Evolutionary conservation across 495 filamentous ascomycete species (phyloP), one percentile per base, ranked within the genome.

Genomic region (Tetracladium marchalianum): DNA sequence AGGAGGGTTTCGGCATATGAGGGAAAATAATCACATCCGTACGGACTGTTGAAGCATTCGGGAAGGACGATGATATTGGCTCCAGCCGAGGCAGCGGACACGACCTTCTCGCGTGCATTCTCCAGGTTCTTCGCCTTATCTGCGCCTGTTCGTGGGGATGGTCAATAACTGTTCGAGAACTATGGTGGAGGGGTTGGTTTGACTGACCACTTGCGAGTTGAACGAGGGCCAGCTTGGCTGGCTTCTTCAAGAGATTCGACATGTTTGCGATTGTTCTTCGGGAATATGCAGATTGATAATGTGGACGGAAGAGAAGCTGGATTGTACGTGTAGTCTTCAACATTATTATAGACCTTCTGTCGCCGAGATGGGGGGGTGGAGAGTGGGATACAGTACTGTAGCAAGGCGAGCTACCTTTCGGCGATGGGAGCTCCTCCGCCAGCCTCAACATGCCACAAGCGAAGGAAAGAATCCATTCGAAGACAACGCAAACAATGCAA

Each of bases 21-120:
- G 22, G 89, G 85, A 70, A 98, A 97, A 72, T 80, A 85, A 56
- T 87, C 76, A 47, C 80, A 86, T 52, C 90, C 90, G 68, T 95
- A 95, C n/a, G 90, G 90, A 11, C 83, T 89, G 73, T 96, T 96
- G 79, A 96, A 96, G 74, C 90, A 96, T 69, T 96, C 90, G 19
- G 78, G 78, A 15, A 81, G 65, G 31, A 81, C 83, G 46, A 87
- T 70, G 48, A 89, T 76, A 52, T 80, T 72, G 37, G 92, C 90
- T 49, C 89, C 90, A 3, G 66, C 68, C 31, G 66, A 57, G 24
- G 86, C 77, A 5, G 92, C 93, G 60, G 89, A 85, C 44, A 87
- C 76, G 43, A 99, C 89, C 53, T 89, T 87, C 34, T 71, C 68
- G 19, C 82, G 82, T 32, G 92, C 90, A 56, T 83, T 81, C 11